Percentiles rank a stretch among this genome's conserved stretches.
These are phyloP conservation scores for Xylaria telfairii DNA, from an alignment of 495 filamentous ascomycete genomes.

Conservation along the genomic window DNA sequence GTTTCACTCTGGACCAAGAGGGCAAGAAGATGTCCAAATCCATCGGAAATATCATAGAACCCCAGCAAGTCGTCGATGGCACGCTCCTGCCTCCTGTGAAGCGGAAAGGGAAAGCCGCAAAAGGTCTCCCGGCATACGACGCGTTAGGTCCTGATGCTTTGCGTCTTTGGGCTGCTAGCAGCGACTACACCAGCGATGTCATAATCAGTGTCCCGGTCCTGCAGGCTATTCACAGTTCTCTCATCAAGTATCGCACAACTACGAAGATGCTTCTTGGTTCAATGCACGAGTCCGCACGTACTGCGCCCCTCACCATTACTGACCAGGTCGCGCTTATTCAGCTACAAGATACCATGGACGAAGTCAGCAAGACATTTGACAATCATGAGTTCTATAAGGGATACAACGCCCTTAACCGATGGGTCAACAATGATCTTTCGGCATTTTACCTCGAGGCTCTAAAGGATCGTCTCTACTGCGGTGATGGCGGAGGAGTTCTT, in stretches of 20 bases:
- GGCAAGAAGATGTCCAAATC: slow-evolving; percentile 99
- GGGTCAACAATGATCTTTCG: slow-evolving; percentile 81
- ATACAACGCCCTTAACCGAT: slow-evolving; percentile 72
- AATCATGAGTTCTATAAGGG: slow-evolving; percentile 85
- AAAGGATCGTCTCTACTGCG: slow-evolving; percentile 90
- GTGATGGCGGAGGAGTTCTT: slow-evolving; percentile 69
- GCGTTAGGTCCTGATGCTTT: slow-evolving; percentile 79
- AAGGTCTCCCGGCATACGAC: slow-evolving; percentile 37
- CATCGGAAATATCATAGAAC: slow-evolving; percentile 85
- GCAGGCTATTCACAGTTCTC: slow-evolving; percentile 69
- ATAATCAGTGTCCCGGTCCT: slow-evolving; percentile 77
- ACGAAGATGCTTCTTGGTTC: slow-evolving; percentile 89
- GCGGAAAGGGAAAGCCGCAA: slow-evolving; percentile 44
- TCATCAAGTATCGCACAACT: slow-evolving; percentile 86
- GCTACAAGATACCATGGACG: slow-evolving; percentile 64
- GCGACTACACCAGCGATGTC: slow-evolving; percentile 90
- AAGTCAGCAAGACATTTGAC: slow-evolving; percentile 66
- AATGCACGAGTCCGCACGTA: slow-evolving; percentile 64
- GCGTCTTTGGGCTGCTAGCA: slow-evolving; percentile 89
- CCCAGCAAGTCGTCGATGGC: slow-evolving; percentile 83
- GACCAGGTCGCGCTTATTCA: slow-evolving; percentile 82
- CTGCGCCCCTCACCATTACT: slow-evolving; percentile 54
- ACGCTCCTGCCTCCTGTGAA: slow-evolving; percentile 59
- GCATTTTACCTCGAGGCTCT: slow-evolving; percentile 91
- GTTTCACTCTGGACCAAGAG: slow-evolving; percentile 86